A percentile compares a stretch with the other conserved stretches of the same genome.
These are phyloP conservation scores for Silybum marianum DNA, from an alignment of 129 eudicot genomes.

Conservation along the genomic window DNA sequence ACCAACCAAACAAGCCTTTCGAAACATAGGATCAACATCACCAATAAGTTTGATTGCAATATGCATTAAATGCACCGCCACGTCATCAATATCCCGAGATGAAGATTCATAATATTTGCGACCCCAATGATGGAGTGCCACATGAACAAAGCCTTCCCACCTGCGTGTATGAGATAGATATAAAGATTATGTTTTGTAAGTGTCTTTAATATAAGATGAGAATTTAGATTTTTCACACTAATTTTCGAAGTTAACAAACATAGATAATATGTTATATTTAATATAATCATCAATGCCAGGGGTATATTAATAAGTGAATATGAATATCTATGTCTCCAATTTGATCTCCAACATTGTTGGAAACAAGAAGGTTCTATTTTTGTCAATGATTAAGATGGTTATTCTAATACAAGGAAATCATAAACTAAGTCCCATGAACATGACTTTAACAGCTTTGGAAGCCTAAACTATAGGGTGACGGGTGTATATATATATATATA, in stretches of 20 bases:
- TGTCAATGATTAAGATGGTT: slow-evolving; percentile 19
- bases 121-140: slow-evolving; percentile 67
- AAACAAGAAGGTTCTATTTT: slow-evolving; percentile 1
- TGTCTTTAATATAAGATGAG: neutral
- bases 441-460: slow-evolving; percentile 2
- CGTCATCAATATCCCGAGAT: slow-evolving; percentile 35
- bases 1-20: slow-evolving; percentile 86
- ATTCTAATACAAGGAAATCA: slow-evolving; percentile 2
- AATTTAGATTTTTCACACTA: neutral
- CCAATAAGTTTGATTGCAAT: slow-evolving; percentile 60
- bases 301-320: slow-evolving; percentile 8
- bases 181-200: neutral
- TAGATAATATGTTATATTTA: neutral
- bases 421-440: slow-evolving; percentile 4
- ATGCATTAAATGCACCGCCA: slow-evolving; percentile 53
- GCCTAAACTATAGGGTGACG: slow-evolving; percentile 18
- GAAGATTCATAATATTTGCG: slow-evolving; percentile 29
- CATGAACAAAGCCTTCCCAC: slow-evolving; percentile 91
- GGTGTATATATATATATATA: no score
- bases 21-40: slow-evolving; percentile 46
- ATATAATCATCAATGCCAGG: slow-evolving; percentile 9
- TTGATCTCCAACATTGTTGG: slow-evolving; percentile 4
- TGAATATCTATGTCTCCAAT: slow-evolving; percentile 5
- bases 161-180: slow-evolving; percentile 35
- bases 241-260: neutral